Evolutionary conservation across 768 basidiomycete genomes (phyloP).

Genomic region (Solioccasus polychromus): DNA sequence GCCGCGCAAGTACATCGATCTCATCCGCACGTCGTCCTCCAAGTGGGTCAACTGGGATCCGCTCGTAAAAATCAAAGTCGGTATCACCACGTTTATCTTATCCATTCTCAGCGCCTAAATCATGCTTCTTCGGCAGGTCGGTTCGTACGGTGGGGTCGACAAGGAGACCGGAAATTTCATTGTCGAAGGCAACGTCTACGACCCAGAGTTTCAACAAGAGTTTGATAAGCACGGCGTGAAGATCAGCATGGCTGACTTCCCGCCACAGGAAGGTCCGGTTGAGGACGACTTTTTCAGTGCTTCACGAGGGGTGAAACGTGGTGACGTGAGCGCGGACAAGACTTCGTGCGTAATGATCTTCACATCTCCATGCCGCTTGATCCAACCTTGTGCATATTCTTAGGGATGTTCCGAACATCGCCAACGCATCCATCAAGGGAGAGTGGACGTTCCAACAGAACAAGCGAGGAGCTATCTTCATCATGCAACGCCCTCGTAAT

Average conservation of each 20-base stretch:
- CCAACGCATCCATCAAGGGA: conserved; percentile 28
- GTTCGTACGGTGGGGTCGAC: conserved; percentile 34
- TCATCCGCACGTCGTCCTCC: conserved; percentile 28
- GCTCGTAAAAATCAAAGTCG: conserved; percentile 22
- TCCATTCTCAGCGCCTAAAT: neutral
- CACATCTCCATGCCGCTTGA: neutral
- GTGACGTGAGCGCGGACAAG: conserved; percentile 11
- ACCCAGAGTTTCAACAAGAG: conserved; percentile 16
- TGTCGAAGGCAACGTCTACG: conserved; percentile 35
- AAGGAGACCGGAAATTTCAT: conserved; percentile 29
- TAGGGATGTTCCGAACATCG: conserved; percentile 19
- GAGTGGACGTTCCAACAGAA: conserved; percentile 29
- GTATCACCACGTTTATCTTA: neutral
- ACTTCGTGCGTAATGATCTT: conserved; percentile 15
- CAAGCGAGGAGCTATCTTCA: conserved; percentile 30
- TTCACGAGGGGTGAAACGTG: conserved; percentile 16
- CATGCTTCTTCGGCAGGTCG: conserved; percentile 24
- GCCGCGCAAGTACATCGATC: conserved; percentile 36
- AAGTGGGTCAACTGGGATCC: conserved; percentile 41
- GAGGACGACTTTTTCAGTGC: conserved; percentile 25
- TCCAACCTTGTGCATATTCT: neutral
- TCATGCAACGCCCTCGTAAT: conserved; percentile 30
- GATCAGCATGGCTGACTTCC: conserved; percentile 16
- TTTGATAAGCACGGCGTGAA: conserved; percentile 12
- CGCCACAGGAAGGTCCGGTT: conserved; percentile 10